Evolutionary conservation across 2,329 filamentous ascomycete species (phyloP).

Genomic region (Diaporthe ampelina): DNA sequence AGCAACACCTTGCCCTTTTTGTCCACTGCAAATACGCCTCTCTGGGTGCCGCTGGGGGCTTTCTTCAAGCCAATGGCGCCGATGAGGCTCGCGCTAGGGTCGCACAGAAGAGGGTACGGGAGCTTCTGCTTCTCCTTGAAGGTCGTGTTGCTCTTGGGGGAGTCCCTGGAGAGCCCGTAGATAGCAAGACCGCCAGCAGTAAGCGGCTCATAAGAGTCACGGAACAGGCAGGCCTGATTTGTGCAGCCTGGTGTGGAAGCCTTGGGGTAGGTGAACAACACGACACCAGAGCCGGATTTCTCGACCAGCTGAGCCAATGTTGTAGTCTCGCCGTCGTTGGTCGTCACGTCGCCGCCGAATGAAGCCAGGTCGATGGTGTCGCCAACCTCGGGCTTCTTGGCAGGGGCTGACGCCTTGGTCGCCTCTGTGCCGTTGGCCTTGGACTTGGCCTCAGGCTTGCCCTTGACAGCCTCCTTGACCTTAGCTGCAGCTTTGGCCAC

Average conservation of each 20-base stretch:
- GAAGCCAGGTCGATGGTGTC: conserved; percentile 68
- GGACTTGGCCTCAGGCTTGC: conserved; percentile 45
- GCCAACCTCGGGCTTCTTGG: conserved; percentile 65
- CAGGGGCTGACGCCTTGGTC: conserved; percentile 48
- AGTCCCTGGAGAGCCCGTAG: conserved; percentile 91
- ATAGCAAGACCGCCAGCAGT: conserved; percentile 85
- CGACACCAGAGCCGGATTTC: conserved; percentile 86
- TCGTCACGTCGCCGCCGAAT: conserved; percentile 82
- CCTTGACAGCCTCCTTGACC: conserved; percentile 51
- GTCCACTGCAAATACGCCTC: conserved; percentile 90
- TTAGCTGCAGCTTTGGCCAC: conserved; percentile 55
- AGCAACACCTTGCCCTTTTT: conserved; percentile 82
- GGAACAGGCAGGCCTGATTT: conserved; percentile 92
- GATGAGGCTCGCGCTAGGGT: conserved; percentile 81
- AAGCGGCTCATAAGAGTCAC: conserved; percentile 83
- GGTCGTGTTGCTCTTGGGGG: conserved; percentile 89
- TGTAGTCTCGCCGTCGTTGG: conserved; percentile 85
- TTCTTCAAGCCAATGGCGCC: conserved; percentile 92
- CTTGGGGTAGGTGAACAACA: conserved; percentile 95
- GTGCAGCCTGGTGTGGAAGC: conserved; percentile 96
- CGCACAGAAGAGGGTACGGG: conserved; percentile 89
- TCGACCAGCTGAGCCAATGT: conserved; percentile 85
- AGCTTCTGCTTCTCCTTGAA: conserved; percentile 95
- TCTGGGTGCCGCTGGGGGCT: conserved; percentile 80
- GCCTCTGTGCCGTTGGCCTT: conserved; percentile 52